Evolutionary conservation across 164 flowering plant genomes (phyloP).

Genomic region (Nelumbo lutea): DNA sequence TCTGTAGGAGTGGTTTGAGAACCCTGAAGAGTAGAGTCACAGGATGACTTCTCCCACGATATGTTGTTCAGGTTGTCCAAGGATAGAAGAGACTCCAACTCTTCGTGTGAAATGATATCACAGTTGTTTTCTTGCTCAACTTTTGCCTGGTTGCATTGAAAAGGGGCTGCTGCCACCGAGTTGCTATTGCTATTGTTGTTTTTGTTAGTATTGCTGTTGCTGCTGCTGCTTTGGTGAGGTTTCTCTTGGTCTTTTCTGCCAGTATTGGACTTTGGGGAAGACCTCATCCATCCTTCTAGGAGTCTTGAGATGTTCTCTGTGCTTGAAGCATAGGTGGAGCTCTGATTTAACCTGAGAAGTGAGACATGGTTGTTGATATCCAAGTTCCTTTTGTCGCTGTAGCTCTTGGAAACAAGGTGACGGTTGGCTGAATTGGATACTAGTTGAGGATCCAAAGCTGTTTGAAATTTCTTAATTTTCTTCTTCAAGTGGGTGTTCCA

Average conservation of each 20-base stretch:
- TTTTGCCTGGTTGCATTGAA: slow-evolving; percentile 11
- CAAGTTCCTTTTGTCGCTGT: slow-evolving; percentile 13
- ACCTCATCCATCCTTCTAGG: slow-evolving; percentile 85
- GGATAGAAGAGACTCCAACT: slow-evolving; percentile 45
- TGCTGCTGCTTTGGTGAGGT: not conserved
- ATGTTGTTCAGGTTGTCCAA: slow-evolving; percentile 42
- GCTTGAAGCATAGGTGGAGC: slow-evolving; percentile 70
- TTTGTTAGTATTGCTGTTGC: not conserved
- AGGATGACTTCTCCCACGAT: slow-evolving; percentile 39
- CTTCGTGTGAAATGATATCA: slow-evolving; percentile 37
- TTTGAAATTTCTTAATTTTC: slow-evolving; percentile 65
- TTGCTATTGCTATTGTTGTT: slow-evolving; percentile 1
- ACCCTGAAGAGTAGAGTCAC: slow-evolving; percentile 21
- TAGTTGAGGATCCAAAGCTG: slow-evolving; percentile 30
- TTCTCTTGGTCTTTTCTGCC: not conserved
- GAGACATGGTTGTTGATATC: slow-evolving; percentile 9
- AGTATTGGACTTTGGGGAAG: slow-evolving; percentile 35
- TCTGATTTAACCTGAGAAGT: slow-evolving; percentile 9
- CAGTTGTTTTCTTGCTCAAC: slow-evolving; percentile 15
- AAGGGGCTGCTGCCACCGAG: not conserved
- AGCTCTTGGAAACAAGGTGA: slow-evolving; percentile 19
- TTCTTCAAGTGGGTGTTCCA: slow-evolving; percentile 96
- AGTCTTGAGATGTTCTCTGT: slow-evolving; percentile 83
- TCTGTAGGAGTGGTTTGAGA: slow-evolving; percentile 2
- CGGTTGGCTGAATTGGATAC: slow-evolving; percentile 15